A percentile compares a stretch with the other conserved stretches of the same genome.
Conservation (phyloP, 2,329 filamentous ascomycete genomes). For the Alternaria postmessia region DNA sequence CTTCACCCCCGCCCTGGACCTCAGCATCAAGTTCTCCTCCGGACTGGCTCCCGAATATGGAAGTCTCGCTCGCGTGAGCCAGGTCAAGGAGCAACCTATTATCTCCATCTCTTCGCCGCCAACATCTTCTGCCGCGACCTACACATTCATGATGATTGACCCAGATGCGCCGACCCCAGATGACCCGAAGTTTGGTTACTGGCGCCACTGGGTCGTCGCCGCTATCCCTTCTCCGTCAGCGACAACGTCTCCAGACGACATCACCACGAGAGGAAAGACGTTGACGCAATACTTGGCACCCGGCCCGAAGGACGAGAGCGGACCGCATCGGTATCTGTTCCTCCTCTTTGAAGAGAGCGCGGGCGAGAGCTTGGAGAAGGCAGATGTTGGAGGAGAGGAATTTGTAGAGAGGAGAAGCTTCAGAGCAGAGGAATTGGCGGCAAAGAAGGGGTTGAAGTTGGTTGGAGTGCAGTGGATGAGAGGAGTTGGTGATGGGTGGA, state of each 20-base stretch:
- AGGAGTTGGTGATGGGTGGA: conserved; percentile 50
- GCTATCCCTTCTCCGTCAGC: conserved; percentile 18
- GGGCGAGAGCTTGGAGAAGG: conserved; percentile 29
- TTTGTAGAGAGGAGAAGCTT: conserved; percentile 48
- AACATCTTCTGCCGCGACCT: conserved; percentile 35
- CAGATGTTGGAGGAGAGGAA: conserved; percentile 47
- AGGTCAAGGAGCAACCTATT: conserved; percentile 31
- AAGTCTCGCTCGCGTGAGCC: conserved; percentile 46
- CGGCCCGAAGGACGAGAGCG: conserved; percentile 46
- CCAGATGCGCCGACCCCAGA: conserved; percentile 65
- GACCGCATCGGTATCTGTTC: conserved; percentile 48
- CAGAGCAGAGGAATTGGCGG: conserved; percentile 31
- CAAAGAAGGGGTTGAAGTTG: conserved; percentile 38
- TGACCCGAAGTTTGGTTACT: conserved; percentile 64
- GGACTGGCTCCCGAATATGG: conserved; percentile 35
- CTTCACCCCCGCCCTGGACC: conserved; percentile 55
- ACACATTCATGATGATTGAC: conserved; percentile 61
- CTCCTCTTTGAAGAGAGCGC: conserved; percentile 41
- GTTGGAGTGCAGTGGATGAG: conserved; percentile 49
- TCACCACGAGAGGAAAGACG: conserved; percentile 26
- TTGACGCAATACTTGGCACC: conserved; percentile 46
- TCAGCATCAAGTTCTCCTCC: conserved; percentile 47
- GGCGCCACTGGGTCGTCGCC: conserved; percentile 62
- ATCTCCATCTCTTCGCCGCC: conserved; percentile 42
- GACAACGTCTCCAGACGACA: conserved; percentile 1